Percentiles rank a stretch among this genome's conserved stretches.
phyloP scores from a whole-genome alignment of 2,329 filamentous ascomycete species.

The Colletotrichum godetiae region DNA sequence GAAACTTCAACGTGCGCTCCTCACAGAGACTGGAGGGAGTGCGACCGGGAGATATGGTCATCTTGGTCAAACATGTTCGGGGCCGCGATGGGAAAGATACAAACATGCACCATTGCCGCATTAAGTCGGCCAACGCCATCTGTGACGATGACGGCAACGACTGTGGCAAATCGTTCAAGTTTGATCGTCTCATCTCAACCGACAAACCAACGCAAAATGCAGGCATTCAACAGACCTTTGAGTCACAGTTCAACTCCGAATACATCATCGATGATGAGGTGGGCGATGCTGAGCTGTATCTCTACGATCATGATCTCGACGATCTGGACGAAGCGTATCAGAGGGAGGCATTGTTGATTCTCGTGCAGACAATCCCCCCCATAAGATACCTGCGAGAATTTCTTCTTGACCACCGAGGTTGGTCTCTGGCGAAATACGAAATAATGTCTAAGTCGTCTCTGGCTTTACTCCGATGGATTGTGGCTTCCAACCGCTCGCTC shows the following conservation, averaged over 20 bases:
- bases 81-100: not conserved
- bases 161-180: constrained; percentile 16
- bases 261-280: constrained; percentile 1
- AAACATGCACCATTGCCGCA: constrained; percentile 29
- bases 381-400: constrained; percentile 67
- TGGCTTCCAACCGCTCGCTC: constrained; percentile 89
- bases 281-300: constrained; percentile 39
- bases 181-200: constrained; percentile 9
- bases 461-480: constrained; percentile 83
- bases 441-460: constrained; percentile 74
- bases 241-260: not conserved
- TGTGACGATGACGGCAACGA: constrained; percentile 47
- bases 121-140: constrained; percentile 29
- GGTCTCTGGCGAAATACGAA: constrained; percentile 56
- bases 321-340: constrained; percentile 58
- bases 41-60: constrained; percentile 24
- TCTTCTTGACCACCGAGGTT: constrained; percentile 53
- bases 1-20: constrained; percentile 41
- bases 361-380: constrained; percentile 70
- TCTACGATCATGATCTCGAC: constrained; percentile 70
- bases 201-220: not conserved
- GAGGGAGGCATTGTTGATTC: constrained; percentile 59
- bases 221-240: not conserved
- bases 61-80: constrained; percentile 11
- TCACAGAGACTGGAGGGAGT: constrained; percentile 25